Evolutionary conservation across 106 monocot species (phyloP).

Genomic region (Acanthochlamys bracteata): DNA sequence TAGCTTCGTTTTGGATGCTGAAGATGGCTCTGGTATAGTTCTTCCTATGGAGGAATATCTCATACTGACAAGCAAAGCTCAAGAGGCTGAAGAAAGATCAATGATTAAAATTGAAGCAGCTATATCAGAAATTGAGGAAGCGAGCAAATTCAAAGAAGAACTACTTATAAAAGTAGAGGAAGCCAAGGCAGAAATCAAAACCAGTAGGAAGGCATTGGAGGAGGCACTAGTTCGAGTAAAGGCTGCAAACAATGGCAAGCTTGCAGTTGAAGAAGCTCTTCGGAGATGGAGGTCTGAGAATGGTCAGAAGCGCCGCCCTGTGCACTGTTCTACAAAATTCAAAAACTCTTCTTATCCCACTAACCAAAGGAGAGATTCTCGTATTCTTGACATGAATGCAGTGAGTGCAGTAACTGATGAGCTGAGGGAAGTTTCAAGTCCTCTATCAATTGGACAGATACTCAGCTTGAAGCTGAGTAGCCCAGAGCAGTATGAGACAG

Average conservation of each 20-base stretch:
- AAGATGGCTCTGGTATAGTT: constrained; percentile 19
- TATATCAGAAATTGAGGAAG: constrained; percentile 45
- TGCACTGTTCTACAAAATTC: constrained; percentile 44
- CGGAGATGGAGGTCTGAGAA: constrained; percentile 62
- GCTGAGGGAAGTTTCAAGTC: constrained; percentile 15
- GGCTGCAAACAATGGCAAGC: constrained; percentile 46
- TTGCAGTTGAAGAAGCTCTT: constrained; percentile 53
- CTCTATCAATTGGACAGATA: constrained; percentile 82
- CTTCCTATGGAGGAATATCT: constrained; percentile 49
- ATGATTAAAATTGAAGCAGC: constrained; percentile 45
- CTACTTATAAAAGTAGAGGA: constrained; percentile 44
- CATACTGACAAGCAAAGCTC: constrained; percentile 35
- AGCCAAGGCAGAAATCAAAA: constrained; percentile 42
- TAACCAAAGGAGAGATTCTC: constrained; percentile 35
- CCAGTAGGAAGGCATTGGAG: constrained; percentile 37
- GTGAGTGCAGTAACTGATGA: constrained; percentile 12
- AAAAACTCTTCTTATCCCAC: constrained; percentile 23
- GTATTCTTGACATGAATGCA: constrained; percentile 25
- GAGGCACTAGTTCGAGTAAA: constrained; percentile 56
- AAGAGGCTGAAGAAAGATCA: constrained; percentile 46
- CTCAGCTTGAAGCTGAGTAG: constrained; percentile 60
- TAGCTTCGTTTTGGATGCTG: constrained; percentile 5
- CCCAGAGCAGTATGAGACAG: constrained; percentile 29
- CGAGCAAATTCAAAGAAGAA: constrained; percentile 34
- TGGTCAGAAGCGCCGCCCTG: constrained; percentile 33